phyloP scores from a whole-genome alignment of 805 yeast genomes.

The Komagataella ulmi region DNA sequence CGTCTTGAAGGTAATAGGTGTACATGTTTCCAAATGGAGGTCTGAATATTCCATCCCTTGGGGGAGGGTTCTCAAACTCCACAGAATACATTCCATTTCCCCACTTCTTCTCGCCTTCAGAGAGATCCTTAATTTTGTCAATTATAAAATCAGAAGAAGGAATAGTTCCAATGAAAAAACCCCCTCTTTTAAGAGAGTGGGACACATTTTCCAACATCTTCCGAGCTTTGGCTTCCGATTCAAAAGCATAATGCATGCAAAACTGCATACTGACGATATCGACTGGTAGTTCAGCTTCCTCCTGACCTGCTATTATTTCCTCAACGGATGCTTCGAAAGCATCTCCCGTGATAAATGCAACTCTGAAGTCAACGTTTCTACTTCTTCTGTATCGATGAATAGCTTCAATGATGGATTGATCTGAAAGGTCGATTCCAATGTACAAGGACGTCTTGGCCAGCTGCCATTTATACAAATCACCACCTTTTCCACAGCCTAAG shows the following conservation, averaged over 20 bases:
- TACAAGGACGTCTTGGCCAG: conserved; percentile 61
- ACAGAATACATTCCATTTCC: conserved; percentile 81
- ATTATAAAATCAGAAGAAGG: conserved; percentile 82
- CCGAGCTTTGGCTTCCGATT: conserved; percentile 67
- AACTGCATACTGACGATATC: conserved; percentile 87
- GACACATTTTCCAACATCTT: conserved; percentile 64
- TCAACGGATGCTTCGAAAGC: conserved; percentile 67
- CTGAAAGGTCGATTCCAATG: conserved; percentile 87
- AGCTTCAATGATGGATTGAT: conserved; percentile 79
- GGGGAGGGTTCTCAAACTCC: conserved; percentile 66
- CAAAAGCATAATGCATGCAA: conserved; percentile 91
- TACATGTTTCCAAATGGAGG: conserved; percentile 78
- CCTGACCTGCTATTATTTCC: conserved; percentile 48
- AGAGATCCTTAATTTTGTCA: conserved; percentile 43
- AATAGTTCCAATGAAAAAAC: conserved; percentile 84
- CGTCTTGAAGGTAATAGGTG: conserved; percentile 74
- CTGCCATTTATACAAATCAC: conserved; percentile 86
- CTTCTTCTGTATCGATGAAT: conserved; percentile 53
- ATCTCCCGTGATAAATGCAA: conserved; percentile 85
- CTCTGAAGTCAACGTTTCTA: conserved; percentile 48
- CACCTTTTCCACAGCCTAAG: conserved; percentile 96
- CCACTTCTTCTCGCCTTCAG: conserved; percentile 46
- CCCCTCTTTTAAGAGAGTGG: conserved; percentile 66
- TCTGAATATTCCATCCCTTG: conserved; percentile 59
- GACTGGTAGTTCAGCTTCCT: conserved; percentile 64